Evolutionary conservation across 768 basidiomycete genomes (phyloP), one percentile per base, ranked within the genome.

Genomic region (Podaxis pistillaris): DNA sequence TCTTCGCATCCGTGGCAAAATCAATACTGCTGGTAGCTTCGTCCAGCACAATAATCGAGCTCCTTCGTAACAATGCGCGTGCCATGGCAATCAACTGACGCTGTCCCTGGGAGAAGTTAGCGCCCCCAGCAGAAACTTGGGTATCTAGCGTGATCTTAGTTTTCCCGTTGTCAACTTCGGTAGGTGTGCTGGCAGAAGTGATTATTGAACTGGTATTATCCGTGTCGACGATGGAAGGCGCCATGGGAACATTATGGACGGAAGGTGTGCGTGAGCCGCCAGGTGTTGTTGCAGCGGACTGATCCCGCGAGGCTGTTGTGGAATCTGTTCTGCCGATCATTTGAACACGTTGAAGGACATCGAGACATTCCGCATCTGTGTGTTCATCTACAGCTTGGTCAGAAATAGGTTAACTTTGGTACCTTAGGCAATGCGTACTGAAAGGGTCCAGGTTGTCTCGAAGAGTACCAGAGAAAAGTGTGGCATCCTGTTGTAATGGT

Each of bases 21-120:
- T 93, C 91, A 61, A 94, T 92, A 68, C 90, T 91, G 63, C 89
- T 91, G 6, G 91, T 93, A 13, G 92, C 92, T 67, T 93, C 91
- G 65, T 92, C 93, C 41, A 93, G 76, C 15, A 94, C 83, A 56
- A 94, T 87, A 65, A 94, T 85, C 12, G 86, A 76, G 68, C 87
- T 91, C 6, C 84, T 81, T 17, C 90, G 78, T 33, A 93, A 77
- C 22, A 94, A 76, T 0, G 93, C 91, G 4, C 93, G 83, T 0
- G 92, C 93, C 89, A 94, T 89, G 0, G 91, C 89, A 58, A 94
- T 90, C 15, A 94, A 76, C 68, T 98, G 95, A 9, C 94, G 74
- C 70, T 98, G 94, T 9, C 96, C 95, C 63, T 94, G 92, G 1
- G 92, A 95, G 73, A 97, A 96, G 76, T 97, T 96, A 33, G 86